phyloP scores from a whole-genome alignment of 345 rosid genomes.

The Camelina laxa region DNA sequence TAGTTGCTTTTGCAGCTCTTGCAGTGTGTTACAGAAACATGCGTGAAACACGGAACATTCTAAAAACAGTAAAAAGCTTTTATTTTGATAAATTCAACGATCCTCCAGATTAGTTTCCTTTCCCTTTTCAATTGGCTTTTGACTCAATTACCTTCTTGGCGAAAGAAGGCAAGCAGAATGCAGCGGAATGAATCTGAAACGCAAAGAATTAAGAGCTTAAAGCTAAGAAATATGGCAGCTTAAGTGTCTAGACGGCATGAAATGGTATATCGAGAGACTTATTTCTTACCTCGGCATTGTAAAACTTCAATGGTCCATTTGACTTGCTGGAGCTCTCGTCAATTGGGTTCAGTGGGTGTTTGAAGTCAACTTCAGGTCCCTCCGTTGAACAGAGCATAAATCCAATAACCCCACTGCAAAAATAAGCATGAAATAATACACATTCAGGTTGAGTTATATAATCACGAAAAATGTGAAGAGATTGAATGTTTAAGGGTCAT shows the following conservation, averaged over 20 bases:
- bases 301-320: conserved; percentile 57
- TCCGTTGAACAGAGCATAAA: conserved; percentile 77
- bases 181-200: conserved; percentile 62
- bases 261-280: not conserved
- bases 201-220: not conserved
- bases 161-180: conserved; percentile 68
- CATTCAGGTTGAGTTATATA: conserved; percentile 9
- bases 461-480: not conserved
- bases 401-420: conserved; percentile 71
- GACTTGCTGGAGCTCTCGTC: conserved; percentile 49
- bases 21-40: conserved; percentile 31
- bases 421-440: not conserved
- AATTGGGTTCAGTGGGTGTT: conserved; percentile 53
- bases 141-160: conserved; percentile 51
- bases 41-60: conserved; percentile 31
- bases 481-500: not conserved
- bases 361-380: conserved; percentile 69
- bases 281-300: conserved; percentile 59
- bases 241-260: not conserved
- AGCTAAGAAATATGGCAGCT: not conserved
- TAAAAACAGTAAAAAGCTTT: conserved; percentile 28
- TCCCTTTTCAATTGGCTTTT: conserved; percentile 36
- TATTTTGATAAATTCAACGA: conserved; percentile 30
- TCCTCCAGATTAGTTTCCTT: not conserved
- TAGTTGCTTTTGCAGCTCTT: conserved; percentile 16